Evolutionary conservation across 202 grass and related monocot species (phyloP).

Genomic region (Setaria viridis): DNA sequence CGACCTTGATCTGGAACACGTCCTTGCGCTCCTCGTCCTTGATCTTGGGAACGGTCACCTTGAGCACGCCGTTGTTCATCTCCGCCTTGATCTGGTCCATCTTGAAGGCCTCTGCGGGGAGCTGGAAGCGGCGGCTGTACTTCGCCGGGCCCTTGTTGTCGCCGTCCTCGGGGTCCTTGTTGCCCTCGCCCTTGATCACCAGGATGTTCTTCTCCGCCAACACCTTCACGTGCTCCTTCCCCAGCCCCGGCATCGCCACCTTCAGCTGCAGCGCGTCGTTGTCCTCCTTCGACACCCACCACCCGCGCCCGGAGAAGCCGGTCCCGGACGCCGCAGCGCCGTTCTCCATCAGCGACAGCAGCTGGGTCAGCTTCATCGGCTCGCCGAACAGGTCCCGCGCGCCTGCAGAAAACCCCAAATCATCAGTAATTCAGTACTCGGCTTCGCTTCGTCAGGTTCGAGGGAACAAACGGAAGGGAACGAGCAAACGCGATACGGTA

Average conservation of each 20-base stretch:
- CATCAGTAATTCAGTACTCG: no score
- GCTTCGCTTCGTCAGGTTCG: no score
- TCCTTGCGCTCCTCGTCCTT: slow-evolving; percentile 74
- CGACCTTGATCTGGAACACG: slow-evolving; percentile 60
- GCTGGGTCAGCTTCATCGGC: no score
- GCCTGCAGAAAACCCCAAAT: no score
- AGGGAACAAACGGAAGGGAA: no score
- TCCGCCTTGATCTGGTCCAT: slow-evolving; percentile 71
- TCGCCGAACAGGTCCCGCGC: no score
- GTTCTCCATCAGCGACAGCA: no score
- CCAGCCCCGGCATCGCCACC: slow-evolving; percentile 70
- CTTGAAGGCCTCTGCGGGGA: slow-evolving; percentile 46
- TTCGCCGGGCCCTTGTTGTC: not conserved
- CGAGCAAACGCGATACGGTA: no score
- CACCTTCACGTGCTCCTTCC: slow-evolving; percentile 73
- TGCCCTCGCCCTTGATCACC: slow-evolving; percentile 68
- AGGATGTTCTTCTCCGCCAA: slow-evolving; percentile 60
- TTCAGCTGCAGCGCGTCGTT: slow-evolving; percentile 42
- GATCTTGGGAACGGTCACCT: slow-evolving; percentile 63
- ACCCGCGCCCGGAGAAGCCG: no score
- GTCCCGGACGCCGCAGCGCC: no score
- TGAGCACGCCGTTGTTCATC: slow-evolving; percentile 77
- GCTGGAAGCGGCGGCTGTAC: slow-evolving; percentile 49
- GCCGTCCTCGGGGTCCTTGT: slow-evolving; percentile 3
- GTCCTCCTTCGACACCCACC: slow-evolving; percentile 43